Conservation (phyloP, 495 filamentous ascomycete genomes). For the Opeltia flavorubescens region DNA sequence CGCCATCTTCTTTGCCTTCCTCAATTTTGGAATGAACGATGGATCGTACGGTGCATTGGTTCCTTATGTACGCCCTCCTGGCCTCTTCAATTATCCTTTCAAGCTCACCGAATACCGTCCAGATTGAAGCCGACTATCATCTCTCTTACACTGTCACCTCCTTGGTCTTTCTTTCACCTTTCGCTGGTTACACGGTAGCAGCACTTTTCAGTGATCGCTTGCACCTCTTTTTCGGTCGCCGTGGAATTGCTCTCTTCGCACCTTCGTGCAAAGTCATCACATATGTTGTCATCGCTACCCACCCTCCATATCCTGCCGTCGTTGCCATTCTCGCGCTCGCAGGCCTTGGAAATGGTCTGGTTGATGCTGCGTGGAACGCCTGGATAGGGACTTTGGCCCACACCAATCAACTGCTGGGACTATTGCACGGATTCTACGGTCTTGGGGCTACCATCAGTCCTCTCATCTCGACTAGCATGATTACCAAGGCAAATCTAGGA, state of each 20-base stretch:
- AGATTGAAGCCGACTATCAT: conserved; percentile 47
- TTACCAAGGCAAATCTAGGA: conserved; percentile 29
- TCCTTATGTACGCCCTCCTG: conserved; percentile 28
- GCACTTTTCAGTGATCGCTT: conserved; percentile 45
- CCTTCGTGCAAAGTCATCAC: conserved; percentile 51
- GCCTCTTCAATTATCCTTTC: conserved; percentile 4
- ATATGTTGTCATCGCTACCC: conserved; percentile 42
- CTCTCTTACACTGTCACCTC: conserved; percentile 46
- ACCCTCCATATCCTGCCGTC: conserved; percentile 47
- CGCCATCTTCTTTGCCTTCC: conserved; percentile 57
- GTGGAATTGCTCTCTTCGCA: conserved; percentile 55
- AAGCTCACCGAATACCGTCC: conserved; percentile 6
- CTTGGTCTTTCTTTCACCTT: conserved; percentile 46
- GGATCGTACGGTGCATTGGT: conserved; percentile 63
- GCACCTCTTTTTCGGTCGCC: conserved; percentile 50
- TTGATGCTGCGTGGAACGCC: conserved; percentile 51
- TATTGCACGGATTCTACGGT: conserved; percentile 46
- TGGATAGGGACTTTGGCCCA: conserved; percentile 52
- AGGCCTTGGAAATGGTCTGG: conserved; percentile 49
- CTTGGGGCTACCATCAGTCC: conserved; percentile 42
- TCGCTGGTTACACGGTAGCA: conserved; percentile 42
- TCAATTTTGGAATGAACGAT: conserved; percentile 73
- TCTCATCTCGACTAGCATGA: conserved; percentile 42
- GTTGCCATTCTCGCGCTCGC: conserved; percentile 43
- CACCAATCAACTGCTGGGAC: conserved; percentile 42